Conservation (phyloP, 257 asterid genomes). For the Ehretia macrophylla region DNA sequence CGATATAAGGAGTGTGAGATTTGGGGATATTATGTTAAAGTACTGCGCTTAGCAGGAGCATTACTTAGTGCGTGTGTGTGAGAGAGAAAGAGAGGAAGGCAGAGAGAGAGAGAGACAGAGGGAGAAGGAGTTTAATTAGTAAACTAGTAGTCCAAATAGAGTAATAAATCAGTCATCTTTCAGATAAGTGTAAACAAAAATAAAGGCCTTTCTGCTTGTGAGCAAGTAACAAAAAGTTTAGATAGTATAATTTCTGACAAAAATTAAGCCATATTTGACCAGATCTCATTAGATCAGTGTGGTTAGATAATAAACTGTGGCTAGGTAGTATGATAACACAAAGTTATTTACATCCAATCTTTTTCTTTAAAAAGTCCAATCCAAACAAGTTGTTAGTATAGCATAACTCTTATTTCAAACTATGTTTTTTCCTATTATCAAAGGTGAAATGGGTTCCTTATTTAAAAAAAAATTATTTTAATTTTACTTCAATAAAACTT, state of each 20-base stretch:
- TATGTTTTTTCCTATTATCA: no score
- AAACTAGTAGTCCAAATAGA: not conserved
- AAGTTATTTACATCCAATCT: no score
- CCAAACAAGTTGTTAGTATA: no score
- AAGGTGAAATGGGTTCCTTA: no score
- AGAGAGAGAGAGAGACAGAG: not conserved
- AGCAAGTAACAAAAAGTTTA: not conserved
- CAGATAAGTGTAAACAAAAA: not conserved
- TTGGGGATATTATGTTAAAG: not conserved
- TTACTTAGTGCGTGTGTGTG: not conserved
- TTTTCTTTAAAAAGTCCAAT: no score
- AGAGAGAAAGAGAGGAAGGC: slow-evolving; percentile 7
- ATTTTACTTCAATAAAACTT: no score
- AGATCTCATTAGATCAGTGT: slow-evolving; percentile 6
- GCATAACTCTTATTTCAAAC: no score
- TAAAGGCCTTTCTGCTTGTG: not conserved
- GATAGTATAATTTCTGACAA: not conserved
- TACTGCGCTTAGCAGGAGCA: not conserved
- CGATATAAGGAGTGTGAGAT: slow-evolving; percentile 14
- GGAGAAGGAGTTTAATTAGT: not conserved
- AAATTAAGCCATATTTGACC: not conserved
- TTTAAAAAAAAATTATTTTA: no score
- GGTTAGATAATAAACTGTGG: no score
- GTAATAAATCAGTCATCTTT: not conserved
- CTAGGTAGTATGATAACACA: no score